Evolutionary conservation across 805 yeast species (phyloP).

Genomic region (Lipomyces anomalus): DNA sequence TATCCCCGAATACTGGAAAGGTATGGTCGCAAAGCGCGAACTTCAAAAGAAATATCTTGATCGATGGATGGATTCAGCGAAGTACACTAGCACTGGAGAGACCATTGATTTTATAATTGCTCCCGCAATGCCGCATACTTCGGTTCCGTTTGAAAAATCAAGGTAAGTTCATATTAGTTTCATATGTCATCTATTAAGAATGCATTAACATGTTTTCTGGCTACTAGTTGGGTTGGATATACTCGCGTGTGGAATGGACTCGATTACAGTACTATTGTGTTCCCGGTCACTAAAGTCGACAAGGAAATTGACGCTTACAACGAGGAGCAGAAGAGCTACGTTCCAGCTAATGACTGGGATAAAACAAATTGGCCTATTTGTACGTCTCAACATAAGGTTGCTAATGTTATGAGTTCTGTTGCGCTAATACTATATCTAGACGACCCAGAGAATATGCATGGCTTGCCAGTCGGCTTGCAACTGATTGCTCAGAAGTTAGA

Average conservation of each 20-base stretch:
- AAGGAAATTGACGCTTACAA: conserved; percentile 18
- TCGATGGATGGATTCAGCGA: conserved; percentile 39
- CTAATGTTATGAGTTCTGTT: not conserved
- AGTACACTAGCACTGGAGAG: conserved; percentile 35
- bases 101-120: conserved; percentile 46
- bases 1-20: conserved; percentile 35
- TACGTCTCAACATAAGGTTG: conserved; percentile 1
- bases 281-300: conserved; percentile 26
- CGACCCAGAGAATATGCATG: conserved; percentile 25
- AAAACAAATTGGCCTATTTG: conserved; percentile 22
- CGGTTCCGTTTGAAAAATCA: conserved; percentile 36
- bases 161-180: conserved; percentile 24
- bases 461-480: conserved; percentile 26
- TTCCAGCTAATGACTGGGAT: conserved; percentile 25
- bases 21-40: conserved; percentile 28
- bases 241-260: conserved; percentile 28
- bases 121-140: conserved; percentile 46
- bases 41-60: conserved; percentile 40
- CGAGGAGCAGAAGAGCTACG: conserved; percentile 19
- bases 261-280: conserved; percentile 27
- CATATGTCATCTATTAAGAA: too few relatives aligned
- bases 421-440: conserved; percentile 6
- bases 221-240: conserved; percentile 24
- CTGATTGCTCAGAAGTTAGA: conserved; percentile 21
- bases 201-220: not conserved